phyloP scores from a whole-genome alignment of 768 basidiomycete species.

The Boletus rubroflammeus region DNA sequence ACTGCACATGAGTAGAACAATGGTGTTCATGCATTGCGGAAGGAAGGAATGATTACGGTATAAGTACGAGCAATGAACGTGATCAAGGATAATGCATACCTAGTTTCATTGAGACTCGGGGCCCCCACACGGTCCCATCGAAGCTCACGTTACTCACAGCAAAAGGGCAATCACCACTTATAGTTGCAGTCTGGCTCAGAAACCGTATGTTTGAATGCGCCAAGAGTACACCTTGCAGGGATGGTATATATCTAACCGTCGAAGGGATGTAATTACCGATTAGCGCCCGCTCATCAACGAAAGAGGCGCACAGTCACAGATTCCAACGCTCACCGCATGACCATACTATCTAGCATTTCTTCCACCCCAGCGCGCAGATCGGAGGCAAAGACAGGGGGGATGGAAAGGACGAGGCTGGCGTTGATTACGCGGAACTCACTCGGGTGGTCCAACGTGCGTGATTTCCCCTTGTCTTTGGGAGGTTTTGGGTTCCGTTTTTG shows the following conservation, averaged over 20 bases:
- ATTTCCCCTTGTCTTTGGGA: constrained; percentile 37
- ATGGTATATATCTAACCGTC: constrained; percentile 73
- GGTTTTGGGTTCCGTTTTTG: constrained; percentile 23
- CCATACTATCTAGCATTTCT: constrained; percentile 90
- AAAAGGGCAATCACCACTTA: constrained; percentile 85
- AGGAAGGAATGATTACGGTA: background rate
- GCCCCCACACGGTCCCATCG: constrained; percentile 87
- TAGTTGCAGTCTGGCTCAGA: constrained; percentile 54
- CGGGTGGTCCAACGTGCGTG: constrained; percentile 26
- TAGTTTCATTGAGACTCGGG: constrained; percentile 74
- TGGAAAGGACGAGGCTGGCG: constrained; percentile 65
- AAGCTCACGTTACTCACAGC: constrained; percentile 71
- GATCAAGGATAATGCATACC: constrained; percentile 42
- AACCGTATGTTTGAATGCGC: constrained; percentile 80
- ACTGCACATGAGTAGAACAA: constrained; percentile 39
- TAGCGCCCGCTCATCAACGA: background rate
- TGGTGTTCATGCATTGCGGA: background rate
- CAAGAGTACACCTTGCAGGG: constrained; percentile 83
- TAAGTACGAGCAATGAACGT: background rate
- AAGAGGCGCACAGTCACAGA: constrained; percentile 1
- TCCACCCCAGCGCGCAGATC: constrained; percentile 72
- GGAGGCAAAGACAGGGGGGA: constrained; percentile 78
- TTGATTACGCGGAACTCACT: constrained; percentile 60
- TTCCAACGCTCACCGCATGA: constrained; percentile 75
- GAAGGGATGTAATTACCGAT: background rate